phyloP scores from a whole-genome alignment of 164 flowering plant genomes.

The Cinnamomum micranthum region DNA sequence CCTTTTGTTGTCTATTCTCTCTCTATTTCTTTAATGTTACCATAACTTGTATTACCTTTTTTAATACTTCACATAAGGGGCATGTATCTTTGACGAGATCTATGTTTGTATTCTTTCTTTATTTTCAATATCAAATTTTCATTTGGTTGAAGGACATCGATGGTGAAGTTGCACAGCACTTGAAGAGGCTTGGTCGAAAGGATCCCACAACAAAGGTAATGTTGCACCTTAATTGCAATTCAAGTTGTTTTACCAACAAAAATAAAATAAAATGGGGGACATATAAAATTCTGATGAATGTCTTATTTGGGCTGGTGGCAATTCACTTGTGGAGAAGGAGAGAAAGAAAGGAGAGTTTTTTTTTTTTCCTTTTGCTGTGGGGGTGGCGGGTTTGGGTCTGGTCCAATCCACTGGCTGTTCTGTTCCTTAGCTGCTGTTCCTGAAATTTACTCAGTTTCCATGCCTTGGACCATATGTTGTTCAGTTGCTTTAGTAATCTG shows the following conservation, averaged over 20 bases:
- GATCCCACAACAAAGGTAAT: slow-evolving; percentile 89
- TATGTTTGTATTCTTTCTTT: background rate
- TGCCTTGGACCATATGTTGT: background rate
- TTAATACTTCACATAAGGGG: too few relatives aligned
- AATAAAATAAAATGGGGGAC: too few relatives aligned
- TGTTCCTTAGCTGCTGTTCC: too few relatives aligned
- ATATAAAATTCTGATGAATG: too few relatives aligned
- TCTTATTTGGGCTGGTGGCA: too few relatives aligned
- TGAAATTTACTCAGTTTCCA: background rate
- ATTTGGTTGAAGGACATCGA: slow-evolving; percentile 59
- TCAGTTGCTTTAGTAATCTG: background rate
- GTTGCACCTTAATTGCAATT: background rate
- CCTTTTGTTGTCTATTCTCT: background rate
- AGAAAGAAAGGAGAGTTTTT: too few relatives aligned
- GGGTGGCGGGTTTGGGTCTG: too few relatives aligned
- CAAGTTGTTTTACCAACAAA: background rate
- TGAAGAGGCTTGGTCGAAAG: slow-evolving; percentile 85
- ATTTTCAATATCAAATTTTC: background rate
- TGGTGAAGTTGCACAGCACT: slow-evolving; percentile 77
- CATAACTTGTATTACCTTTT: too few relatives aligned
- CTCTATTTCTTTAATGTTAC: background rate
- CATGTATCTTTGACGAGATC: background rate
- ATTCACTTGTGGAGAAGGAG: too few relatives aligned
- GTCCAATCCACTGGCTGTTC: too few relatives aligned
- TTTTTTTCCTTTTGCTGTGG: too few relatives aligned